Evolutionary conservation across 2,329 filamentous ascomycete genomes (phyloP).

Genomic region (Chaetomium olivaceum): DNA sequence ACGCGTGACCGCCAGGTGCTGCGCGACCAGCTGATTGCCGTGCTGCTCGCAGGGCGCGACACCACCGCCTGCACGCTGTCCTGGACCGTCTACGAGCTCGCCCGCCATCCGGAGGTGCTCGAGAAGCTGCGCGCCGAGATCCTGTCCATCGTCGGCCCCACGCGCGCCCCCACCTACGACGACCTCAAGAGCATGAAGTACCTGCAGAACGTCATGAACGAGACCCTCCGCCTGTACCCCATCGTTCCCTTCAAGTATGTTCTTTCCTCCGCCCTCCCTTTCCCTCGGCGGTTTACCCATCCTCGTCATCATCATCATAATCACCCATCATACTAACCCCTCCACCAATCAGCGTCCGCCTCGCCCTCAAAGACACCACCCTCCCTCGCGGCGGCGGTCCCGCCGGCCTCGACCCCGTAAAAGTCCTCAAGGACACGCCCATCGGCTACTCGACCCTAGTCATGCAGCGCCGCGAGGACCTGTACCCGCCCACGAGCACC

Average conservation of each 20-base stretch:
- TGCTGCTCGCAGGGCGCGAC: conserved; percentile 83
- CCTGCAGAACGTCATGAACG: conserved; percentile 70
- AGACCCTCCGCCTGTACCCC: conserved; percentile 76
- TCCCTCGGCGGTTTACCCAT: background rate
- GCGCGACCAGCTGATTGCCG: conserved; percentile 79
- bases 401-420: conserved; percentile 61
- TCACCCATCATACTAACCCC: conserved; percentile 6
- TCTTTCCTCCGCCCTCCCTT: background rate
- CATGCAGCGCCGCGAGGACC: conserved; percentile 70
- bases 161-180: conserved; percentile 67
- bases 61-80: conserved; percentile 81
- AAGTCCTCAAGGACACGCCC: conserved; percentile 64
- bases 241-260: conserved; percentile 70
- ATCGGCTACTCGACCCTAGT: conserved; percentile 67
- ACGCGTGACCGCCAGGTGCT: conserved; percentile 72
- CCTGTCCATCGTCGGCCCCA: conserved; percentile 62
- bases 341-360: conserved; percentile 51
- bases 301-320: background rate
- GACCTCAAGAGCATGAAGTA: conserved; percentile 89
- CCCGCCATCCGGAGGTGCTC: conserved; percentile 67
- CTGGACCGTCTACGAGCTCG: conserved; percentile 81
- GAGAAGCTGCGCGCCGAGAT: conserved; percentile 74
- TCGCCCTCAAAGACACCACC: conserved; percentile 70
- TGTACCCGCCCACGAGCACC: conserved; percentile 56
- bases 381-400: conserved; percentile 71